Base-by-base conservation (phyloP, 2,329 filamentous ascomycete species). In the Aspergillus puulaauensis region DNA sequence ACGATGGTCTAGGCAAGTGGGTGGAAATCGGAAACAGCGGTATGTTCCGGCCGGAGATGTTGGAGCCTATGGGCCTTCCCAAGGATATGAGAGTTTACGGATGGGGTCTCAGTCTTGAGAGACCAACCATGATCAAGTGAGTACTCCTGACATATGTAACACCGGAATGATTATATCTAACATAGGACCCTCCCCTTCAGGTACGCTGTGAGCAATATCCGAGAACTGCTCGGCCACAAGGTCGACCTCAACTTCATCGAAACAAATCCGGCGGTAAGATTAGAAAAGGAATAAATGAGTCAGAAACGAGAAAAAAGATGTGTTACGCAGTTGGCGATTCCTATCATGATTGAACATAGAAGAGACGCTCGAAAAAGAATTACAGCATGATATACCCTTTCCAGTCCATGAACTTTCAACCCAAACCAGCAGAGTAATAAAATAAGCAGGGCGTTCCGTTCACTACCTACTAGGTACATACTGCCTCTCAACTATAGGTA, bases 21-120 rank as follows among this genome's bases (percentile, higher is more conserved):
- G 91, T 98, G 24, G 95, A 98, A 80, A 98, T 98, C 72, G 95
- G 95, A 59, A 98, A 99, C 80, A 93, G 89, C 68, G 95, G 95
- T 63, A 98, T 99, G 93, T 99, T 99, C 86, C 84, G 95, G 65
- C 93, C 95, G 2, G 95, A 99, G 78, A 97, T 98, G 93, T 77
- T 97, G 70, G 90, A 96, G 77, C 82, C 92, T 5, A 96, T 97
- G 93, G 93, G 93, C 35, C 77, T 98, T 70, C 93, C 93, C 23
- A 91, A 88, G 77, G 90, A 96, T 70, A 86, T 98, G 86, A 83
- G 90, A 62, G 93, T 97, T 9, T 98, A 96, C 73, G 95, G 95
- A 35, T 98, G 92, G 84, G 95, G 95, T 39, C 79, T 99, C 71
- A 91, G 87, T 75, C 77, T 99, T 72, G 95, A 99, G 82, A 81